Percentiles rank a stretch among this genome's conserved stretches.
Conservation (phyloP, 768 basidiomycete genomes). For the Termitomyces heimii region DNA sequence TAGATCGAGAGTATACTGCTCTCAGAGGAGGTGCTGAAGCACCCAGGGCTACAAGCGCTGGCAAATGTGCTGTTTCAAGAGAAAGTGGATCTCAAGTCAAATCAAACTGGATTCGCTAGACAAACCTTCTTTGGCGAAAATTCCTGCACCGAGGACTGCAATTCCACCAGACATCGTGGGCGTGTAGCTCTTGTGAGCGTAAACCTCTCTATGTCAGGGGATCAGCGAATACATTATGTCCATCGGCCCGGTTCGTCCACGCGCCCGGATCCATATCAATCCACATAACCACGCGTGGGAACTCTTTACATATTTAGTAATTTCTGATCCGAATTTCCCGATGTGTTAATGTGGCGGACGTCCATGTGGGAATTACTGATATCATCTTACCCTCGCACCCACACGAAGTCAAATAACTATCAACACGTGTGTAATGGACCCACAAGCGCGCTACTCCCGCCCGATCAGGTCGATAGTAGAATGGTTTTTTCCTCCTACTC, state of each 20-base stretch:
- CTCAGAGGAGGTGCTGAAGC: conserved; percentile 37
- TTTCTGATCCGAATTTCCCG: too few species aligned
- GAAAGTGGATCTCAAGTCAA: not conserved
- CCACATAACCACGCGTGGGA: too few species aligned
- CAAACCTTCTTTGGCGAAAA: conserved; percentile 72
- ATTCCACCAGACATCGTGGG: conserved; percentile 37
- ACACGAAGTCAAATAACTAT: not conserved
- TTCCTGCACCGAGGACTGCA: conserved; percentile 77
- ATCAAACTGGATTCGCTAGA: not conserved
- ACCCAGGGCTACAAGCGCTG: conserved; percentile 55
- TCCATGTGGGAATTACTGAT: not conserved
- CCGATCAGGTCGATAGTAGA: conserved; percentile 1
- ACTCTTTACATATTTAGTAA: too few species aligned
- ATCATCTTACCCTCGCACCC: not conserved
- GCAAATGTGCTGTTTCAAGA: conserved; percentile 59
- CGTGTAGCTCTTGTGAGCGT: conserved; percentile 23
- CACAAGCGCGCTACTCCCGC: not conserved
- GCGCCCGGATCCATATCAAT: too few species aligned
- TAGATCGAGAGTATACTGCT: conserved; percentile 80
- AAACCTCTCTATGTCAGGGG: not conserved
- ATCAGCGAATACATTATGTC: not conserved
- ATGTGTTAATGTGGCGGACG: not conserved
- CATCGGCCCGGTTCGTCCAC: not conserved
- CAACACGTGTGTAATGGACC: conserved; percentile 5
- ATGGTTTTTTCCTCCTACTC: conserved; percentile 1